A percentile compares a stretch with the other conserved stretches of the same genome.
These are phyloP conservation scores for Quercus glauca DNA, from an alignment of 306 rosid genomes.

Conservation along the genomic window DNA sequence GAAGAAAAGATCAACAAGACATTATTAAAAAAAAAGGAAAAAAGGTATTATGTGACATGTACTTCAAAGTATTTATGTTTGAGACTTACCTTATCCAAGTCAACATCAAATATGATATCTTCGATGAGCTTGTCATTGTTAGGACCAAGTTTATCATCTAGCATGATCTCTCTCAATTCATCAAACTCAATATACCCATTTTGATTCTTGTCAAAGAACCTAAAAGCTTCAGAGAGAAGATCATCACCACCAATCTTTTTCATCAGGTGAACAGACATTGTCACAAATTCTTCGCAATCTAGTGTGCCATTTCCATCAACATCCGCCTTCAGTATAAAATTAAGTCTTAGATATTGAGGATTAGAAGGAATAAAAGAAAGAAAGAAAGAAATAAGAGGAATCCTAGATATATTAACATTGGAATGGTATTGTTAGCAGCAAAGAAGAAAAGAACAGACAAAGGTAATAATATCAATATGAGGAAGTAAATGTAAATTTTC, in stretches of 20 bases:
- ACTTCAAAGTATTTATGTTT: background rate
- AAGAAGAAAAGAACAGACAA: background rate
- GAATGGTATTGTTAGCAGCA: background rate
- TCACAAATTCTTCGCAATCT: slow-evolving; percentile 72
- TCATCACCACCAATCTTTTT: slow-evolving; percentile 70
- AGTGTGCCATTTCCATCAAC: slow-evolving; percentile 80
- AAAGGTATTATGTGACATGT: background rate
- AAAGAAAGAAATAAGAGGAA: background rate
- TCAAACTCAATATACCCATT: slow-evolving; percentile 82
- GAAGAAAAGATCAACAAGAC: background rate
- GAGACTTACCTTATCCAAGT: slow-evolving; percentile 75
- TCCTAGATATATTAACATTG: background rate
- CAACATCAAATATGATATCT: slow-evolving; percentile 80
- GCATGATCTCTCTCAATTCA: slow-evolving; percentile 72
- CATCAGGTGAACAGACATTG: slow-evolving; percentile 70
- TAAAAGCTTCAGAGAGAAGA: slow-evolving; percentile 72
- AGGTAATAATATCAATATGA: background rate
- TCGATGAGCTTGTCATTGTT: slow-evolving; percentile 54
- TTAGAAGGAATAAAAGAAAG: background rate
- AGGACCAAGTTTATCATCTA: slow-evolving; percentile 42
- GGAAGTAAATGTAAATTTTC: background rate
- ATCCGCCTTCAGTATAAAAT: slow-evolving; percentile 61
- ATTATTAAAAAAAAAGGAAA: background rate
- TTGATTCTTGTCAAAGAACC: slow-evolving; percentile 68
- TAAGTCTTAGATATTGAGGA: background rate